Conservation (phyloP, 805 yeast genomes). For the Lachancea cidri region DNA sequence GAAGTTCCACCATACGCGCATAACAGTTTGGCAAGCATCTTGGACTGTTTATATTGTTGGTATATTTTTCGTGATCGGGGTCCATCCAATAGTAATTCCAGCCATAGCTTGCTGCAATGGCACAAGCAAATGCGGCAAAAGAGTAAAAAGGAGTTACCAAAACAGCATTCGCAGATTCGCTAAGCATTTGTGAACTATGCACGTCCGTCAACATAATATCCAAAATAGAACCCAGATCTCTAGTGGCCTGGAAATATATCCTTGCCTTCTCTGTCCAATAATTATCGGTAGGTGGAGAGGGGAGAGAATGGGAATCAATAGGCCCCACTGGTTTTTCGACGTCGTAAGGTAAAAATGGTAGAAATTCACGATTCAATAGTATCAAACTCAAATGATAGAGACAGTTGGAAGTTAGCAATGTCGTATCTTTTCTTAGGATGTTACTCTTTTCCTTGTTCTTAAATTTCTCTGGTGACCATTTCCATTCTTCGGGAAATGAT, state of each 20-base stretch:
- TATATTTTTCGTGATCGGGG: slow-evolving; percentile 7
- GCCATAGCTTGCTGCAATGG: slow-evolving; percentile 9
- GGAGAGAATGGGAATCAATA: slow-evolving; percentile 6
- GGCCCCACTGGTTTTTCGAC: slow-evolving; percentile 8
- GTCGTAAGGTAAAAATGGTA: slow-evolving; percentile 11
- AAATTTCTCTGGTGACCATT: slow-evolving; percentile 3
- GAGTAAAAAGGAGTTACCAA: slow-evolving; percentile 7
- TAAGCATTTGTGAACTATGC: neutral
- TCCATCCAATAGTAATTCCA: slow-evolving; percentile 11
- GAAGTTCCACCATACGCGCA: slow-evolving; percentile 1
- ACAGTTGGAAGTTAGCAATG: slow-evolving; percentile 7
- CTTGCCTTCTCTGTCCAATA: slow-evolving; percentile 9
- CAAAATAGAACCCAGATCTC: slow-evolving; percentile 7
- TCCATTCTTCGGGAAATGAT: slow-evolving; percentile 6
- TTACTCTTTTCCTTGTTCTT: neutral
- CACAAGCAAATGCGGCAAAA: slow-evolving; percentile 10
- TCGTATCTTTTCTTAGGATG: neutral
- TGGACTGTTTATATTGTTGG: neutral
- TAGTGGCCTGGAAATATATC: slow-evolving; percentile 2
- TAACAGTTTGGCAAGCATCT: slow-evolving; percentile 3
- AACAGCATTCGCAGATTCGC: slow-evolving; percentile 1
- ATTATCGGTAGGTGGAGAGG: slow-evolving; percentile 3
- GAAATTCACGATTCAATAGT: slow-evolving; percentile 8
- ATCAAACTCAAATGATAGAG: slow-evolving; percentile 4
- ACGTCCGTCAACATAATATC: slow-evolving; percentile 4